These are phyloP conservation scores for Nitzschia inconspicua DNA, from an alignment of 108 stramenopile genomes.

Conservation along the genomic window DNA sequence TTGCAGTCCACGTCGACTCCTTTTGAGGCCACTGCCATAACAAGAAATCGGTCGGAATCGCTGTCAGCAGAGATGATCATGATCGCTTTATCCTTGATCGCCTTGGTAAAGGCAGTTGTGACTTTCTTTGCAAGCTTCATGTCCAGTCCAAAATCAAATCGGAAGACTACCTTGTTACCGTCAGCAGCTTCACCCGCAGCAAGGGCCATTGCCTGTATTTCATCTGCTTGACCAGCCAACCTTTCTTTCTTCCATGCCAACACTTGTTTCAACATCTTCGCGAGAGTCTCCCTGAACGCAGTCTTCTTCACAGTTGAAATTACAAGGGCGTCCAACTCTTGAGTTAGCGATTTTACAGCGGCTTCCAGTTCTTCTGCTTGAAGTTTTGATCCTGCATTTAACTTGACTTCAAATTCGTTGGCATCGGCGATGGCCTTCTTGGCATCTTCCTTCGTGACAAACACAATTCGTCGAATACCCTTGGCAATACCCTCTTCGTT, in stretches of 20 bases:
- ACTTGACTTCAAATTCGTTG: slow-evolving; percentile 64
- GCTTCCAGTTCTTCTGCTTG: slow-evolving; percentile 69
- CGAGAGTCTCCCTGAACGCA: slow-evolving; percentile 57
- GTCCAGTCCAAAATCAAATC: slow-evolving; percentile 90
- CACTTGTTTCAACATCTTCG: slow-evolving; percentile 63
- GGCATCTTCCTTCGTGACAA: slow-evolving; percentile 88
- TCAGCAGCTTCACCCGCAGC: slow-evolving; percentile 59
- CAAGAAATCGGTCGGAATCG: slow-evolving; percentile 63
- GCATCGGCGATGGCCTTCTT: slow-evolving; percentile 75
- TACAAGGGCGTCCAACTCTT: slow-evolving; percentile 57
- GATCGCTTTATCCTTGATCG: slow-evolving; percentile 80
- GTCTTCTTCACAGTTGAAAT: slow-evolving; percentile 83
- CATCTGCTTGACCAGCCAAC: slow-evolving; percentile 71
- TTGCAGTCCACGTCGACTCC: slow-evolving; percentile 79
- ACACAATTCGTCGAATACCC: slow-evolving; percentile 96
- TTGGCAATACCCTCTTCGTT: slow-evolving; percentile 97
- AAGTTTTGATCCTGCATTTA: slow-evolving; percentile 58
- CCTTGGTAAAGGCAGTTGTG: slow-evolving; percentile 77
- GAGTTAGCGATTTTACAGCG: slow-evolving; percentile 65
- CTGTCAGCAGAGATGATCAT: slow-evolving; percentile 76
- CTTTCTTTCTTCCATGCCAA: slow-evolving; percentile 80
- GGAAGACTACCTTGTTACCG: slow-evolving; percentile 77
- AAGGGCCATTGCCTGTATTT: slow-evolving; percentile 57
- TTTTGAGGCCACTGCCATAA: slow-evolving; percentile 77
- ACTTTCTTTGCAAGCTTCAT: slow-evolving; percentile 88